Conservation (phyloP, 2,329 filamentous ascomycete species). For the Trichoderma sp. region DNA sequence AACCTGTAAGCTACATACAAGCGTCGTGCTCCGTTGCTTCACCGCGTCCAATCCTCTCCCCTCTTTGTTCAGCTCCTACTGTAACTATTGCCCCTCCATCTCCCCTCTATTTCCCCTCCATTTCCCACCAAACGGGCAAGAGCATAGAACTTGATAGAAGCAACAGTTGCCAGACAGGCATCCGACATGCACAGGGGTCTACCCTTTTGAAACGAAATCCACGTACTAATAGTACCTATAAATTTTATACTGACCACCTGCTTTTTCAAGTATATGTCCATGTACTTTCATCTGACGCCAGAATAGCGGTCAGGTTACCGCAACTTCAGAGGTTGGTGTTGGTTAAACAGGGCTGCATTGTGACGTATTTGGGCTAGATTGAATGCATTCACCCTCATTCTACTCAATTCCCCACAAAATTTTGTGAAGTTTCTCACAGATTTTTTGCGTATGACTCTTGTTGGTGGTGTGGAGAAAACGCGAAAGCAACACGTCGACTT, state of each 20-base stretch:
- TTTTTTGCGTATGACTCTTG: too few relatives aligned
- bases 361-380: not conserved
- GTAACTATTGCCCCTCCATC: not conserved
- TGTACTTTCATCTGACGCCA: not conserved
- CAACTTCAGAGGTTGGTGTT: not conserved
- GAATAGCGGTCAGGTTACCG: not conserved
- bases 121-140: not conserved
- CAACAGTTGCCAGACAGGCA: not conserved
- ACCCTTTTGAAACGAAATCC: not conserved
- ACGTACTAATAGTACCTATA: not conserved
- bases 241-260: rapidly evolving
- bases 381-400: not conserved
- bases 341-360: not conserved
- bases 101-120: not conserved
- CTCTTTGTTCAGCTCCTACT: not conserved
- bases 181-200: not conserved
- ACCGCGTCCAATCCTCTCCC: not conserved
- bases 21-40: not conserved
- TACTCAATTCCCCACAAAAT: not conserved
- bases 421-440: not conserved
- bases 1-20: too few relatives aligned
- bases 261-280: not conserved
- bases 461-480: too few relatives aligned
- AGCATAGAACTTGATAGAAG: too few relatives aligned
- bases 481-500: too few relatives aligned